Evolutionary conservation across 306 rosid genomes (phyloP), one percentile per base, ranked within the genome.

Genomic region (Cicer judaicum): DNA sequence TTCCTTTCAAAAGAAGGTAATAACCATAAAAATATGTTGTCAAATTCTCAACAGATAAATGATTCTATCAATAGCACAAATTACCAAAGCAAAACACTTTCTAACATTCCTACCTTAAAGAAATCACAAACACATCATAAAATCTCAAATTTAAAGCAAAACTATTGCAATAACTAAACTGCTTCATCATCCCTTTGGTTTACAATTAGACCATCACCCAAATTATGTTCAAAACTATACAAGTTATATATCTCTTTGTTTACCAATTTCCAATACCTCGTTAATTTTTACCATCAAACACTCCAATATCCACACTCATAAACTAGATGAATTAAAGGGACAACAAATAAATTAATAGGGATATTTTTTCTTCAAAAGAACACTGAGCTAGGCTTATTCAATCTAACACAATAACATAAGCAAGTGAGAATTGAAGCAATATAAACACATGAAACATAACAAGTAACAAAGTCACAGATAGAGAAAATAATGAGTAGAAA

Each of bases 111-210:
- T 62, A 19, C 49, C 55, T 69, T 0, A 10, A 29, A 66, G 21
- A 62, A 39, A 59, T 40, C 70, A 8, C 47, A 16, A 54, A 59
- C 14, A 63, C 74, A 44, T 73, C 49, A 57, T 3, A 18, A 68
- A 73, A 53, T 52, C 2, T 44, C 47, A 77, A 77, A 52, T 52
- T 41, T 59, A 65, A 81, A 67, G 79, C 68, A 68, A 68, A 68
- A 42, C 19, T 21, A 82, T 6, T 0, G 18, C 12, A 10, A 16
- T 15, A 24, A 52, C 61, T 56, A 64, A 48, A 64, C 50, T 42
- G 49, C 52, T n/a, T n/a, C n/a, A n/a, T n/a, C n/a, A n/a, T n/a
- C n/a, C n/a, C n/a, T n/a, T n/a, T n/a, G n/a, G n/a, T n/a, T n/a
- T n/a, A n/a, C n/a, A n/a, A n/a, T n/a, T 8, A 62, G 14, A 70